phyloP scores from a whole-genome alignment of 208 protist genomes.

The Polymyxa betae region DNA sequence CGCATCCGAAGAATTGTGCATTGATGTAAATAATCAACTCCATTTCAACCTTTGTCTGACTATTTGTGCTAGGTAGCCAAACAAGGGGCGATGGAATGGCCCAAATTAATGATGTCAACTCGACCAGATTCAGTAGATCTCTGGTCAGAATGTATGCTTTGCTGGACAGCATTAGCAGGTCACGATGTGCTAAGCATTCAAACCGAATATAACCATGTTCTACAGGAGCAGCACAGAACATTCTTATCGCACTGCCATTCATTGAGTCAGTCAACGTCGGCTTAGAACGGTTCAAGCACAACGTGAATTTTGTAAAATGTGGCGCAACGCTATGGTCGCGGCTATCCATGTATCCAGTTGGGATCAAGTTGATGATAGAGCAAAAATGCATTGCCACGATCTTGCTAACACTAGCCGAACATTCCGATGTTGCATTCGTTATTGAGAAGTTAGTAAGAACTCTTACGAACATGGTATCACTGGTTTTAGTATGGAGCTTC shows the following conservation, averaged over 20 bases:
- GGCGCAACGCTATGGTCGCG: not conserved
- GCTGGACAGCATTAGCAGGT: not conserved
- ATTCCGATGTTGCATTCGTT: slow-evolving; percentile 9
- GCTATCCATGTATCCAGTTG: not conserved
- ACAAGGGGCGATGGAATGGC: slow-evolving; percentile 18
- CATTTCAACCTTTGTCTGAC: not conserved
- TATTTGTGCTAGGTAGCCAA: not conserved
- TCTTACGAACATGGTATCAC: slow-evolving; percentile 15
- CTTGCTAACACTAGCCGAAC: not conserved
- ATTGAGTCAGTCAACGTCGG: not conserved
- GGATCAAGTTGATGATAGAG: slow-evolving; percentile 22
- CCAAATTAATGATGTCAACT: not conserved
- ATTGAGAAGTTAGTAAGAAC: slow-evolving; percentile 29
- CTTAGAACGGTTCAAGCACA: slow-evolving; percentile 19
- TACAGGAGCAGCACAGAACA: not conserved
- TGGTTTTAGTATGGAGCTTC: no score
- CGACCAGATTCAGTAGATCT: not conserved
- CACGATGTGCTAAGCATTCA: not conserved
- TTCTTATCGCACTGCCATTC: not conserved
- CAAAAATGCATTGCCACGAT: not conserved
- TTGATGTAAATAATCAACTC: not conserved
- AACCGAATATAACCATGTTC: not conserved
- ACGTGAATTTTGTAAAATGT: slow-evolving; percentile 24
- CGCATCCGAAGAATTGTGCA: not conserved
- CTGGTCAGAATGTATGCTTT: not conserved